Base-by-base conservation (phyloP, 2,329 filamentous ascomycete genomes). In the Endothia cerciana region DNA sequence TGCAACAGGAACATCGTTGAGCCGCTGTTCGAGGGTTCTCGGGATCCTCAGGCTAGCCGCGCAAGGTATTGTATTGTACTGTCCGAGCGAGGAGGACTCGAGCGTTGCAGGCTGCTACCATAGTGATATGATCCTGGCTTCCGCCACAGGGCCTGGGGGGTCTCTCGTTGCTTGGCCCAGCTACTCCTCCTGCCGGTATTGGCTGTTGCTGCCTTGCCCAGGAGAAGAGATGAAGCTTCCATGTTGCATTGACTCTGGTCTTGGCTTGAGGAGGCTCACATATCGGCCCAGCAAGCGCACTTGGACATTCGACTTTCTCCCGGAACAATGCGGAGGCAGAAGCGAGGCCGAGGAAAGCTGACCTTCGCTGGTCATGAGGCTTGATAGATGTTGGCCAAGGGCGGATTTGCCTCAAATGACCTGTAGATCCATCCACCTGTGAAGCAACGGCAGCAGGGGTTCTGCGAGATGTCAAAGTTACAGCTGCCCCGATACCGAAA, bases 381-480 rank as follows among this genome's bases (percentile, higher is more conserved):
- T 40, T 59, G 36, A n/a, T 59, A 28, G 56, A 40, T 43, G 38
- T 11, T 13, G 40, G 55, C 55, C 55, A 57, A n/a, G 36, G 40
- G 33, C 25, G 38, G 38, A 28, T 17, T 28, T 43, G 36, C 38
- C 40, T 43, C 38, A 59, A 43, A 41, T 28, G 56, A 59, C 56
- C 28, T 59, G 40, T 28, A 59, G 56, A 59, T 43, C 56, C 56
- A 59, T 59, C 40, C 56, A 59, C 38, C 25, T 41, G 11, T 3
- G 22, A 59, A 28, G 56, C 40, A 43, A 59, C 38, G 25, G 7
- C 56, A 59, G 22, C 38, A 41, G 25, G 38, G 56, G 25, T 40
- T 19, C 22, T 43, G 40, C 38, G 36, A 59, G 22, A 43, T 30
- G 56, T 43, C 40, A 43, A 59, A 59, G 13, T 41, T 45, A n/a